Evolutionary conservation across 257 asterid species (phyloP).

Genomic region (Solanum megistacrolobum): DNA sequence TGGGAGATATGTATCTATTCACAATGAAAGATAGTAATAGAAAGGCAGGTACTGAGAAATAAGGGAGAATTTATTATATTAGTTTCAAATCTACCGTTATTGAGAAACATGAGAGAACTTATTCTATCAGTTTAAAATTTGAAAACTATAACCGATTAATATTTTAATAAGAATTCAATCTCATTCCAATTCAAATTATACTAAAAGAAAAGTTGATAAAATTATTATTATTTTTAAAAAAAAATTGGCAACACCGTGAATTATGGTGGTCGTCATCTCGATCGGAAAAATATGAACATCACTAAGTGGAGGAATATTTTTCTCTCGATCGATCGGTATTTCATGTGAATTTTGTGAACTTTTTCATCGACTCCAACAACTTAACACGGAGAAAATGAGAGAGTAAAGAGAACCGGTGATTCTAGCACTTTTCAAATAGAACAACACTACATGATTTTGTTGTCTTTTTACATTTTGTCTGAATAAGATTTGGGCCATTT

Average conservation of each 20-base stretch:
- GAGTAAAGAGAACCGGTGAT: background rate
- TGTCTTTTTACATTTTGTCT: background rate
- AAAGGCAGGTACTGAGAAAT: background rate
- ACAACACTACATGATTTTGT: background rate
- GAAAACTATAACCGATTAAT: background rate
- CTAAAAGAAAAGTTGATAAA: no score
- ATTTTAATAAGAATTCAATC: no score
- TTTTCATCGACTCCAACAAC: no score
- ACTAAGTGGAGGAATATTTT: background rate
- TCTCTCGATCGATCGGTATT: background rate
- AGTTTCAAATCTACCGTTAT: no score
- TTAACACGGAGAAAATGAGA: background rate
- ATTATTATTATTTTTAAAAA: accelerated
- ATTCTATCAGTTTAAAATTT: no score
- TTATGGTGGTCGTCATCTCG: background rate
- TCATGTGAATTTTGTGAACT: background rate
- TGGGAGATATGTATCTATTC: background rate
- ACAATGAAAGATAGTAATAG: no score
- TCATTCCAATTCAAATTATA: no score
- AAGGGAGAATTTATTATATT: background rate
- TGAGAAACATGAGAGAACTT: background rate
- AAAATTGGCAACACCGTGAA: no score
- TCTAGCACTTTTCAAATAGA: background rate
- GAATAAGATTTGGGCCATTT: background rate
- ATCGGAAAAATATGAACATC: no score